phyloP scores from a whole-genome alignment of 306 rosid species.

The Malus sylvestris region DNA sequence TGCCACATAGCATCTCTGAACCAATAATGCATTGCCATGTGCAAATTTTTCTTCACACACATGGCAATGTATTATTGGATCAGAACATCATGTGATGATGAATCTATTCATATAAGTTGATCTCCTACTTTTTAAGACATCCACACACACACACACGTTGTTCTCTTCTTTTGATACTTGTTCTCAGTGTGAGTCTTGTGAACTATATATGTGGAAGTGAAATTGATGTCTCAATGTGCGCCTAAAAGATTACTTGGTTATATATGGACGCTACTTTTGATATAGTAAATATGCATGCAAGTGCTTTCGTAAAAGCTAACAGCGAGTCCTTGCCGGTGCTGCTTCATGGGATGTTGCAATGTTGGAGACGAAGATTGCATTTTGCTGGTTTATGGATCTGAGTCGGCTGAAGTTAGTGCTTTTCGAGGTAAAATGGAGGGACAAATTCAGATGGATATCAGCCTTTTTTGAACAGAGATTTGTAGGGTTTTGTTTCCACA shows the following conservation, averaged over 20 bases:
- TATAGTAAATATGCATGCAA: not conserved
- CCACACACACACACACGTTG: too few species aligned
- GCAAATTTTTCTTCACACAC: too few species aligned
- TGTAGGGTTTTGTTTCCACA: not conserved
- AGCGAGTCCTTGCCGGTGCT: constrained; percentile 13
- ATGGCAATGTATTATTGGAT: too few species aligned
- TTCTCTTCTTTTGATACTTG: not conserved
- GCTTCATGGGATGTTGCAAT: constrained; percentile 16
- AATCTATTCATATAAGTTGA: too few species aligned
- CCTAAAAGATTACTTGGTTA: not conserved
- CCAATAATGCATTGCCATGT: too few species aligned
- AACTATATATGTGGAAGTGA: not conserved
- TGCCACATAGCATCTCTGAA: too few species aligned
- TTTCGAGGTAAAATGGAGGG: constrained; percentile 3
- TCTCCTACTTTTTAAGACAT: not conserved
- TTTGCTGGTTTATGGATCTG: constrained; percentile 1
- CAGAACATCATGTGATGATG: too few species aligned
- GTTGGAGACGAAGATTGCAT: constrained; percentile 20
- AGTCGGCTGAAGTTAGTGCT: not conserved
- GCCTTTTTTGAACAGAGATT: constrained; percentile 8
- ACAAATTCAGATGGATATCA: not conserved
- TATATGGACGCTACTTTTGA: constrained; percentile 36
- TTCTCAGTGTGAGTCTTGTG: not conserved
- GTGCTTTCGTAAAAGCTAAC: constrained; percentile 25
- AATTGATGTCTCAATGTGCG: not conserved